Evolutionary conservation across 176 grass and related monocot genomes (phyloP).

Genomic region (Puccinellia tenuiflora): DNA sequence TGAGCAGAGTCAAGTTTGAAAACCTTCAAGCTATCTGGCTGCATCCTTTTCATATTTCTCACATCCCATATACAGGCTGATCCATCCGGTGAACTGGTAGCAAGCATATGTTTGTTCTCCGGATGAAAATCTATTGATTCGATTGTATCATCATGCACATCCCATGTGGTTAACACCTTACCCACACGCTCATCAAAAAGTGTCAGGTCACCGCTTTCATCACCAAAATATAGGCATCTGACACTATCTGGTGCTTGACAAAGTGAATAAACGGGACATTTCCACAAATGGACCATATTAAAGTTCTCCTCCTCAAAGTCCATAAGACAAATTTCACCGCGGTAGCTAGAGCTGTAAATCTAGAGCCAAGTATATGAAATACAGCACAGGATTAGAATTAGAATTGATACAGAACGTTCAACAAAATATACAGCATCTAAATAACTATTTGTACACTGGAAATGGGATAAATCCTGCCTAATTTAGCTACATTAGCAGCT

Average conservation of each 20-base stretch:
- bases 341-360: conserved; percentile 55
- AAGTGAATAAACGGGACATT: conserved; percentile 27
- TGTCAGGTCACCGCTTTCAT: conserved; percentile 26
- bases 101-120: conserved; percentile 45
- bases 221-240: conserved; percentile 42
- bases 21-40: conserved; percentile 26
- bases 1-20: conserved; percentile 27
- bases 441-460: neutral
- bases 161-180: conserved; percentile 32
- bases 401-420: neutral
- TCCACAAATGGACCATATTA: conserved; percentile 38
- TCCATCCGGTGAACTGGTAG: conserved; percentile 51
- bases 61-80: conserved; percentile 60
- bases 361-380: conserved; percentile 16
- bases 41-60: conserved; percentile 36
- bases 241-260: conserved; percentile 33
- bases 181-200: conserved; percentile 50
- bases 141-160: conserved; percentile 33
- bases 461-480: neutral
- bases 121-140: conserved; percentile 55
- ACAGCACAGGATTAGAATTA: neutral
- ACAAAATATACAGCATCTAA: neutral
- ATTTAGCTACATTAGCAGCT: neutral
- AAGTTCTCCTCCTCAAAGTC: conserved; percentile 49
- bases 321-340: conserved; percentile 55